Evolutionary conservation across 352 stramenopile species (phyloP).

Genomic region (Phytophthora cactorum): DNA sequence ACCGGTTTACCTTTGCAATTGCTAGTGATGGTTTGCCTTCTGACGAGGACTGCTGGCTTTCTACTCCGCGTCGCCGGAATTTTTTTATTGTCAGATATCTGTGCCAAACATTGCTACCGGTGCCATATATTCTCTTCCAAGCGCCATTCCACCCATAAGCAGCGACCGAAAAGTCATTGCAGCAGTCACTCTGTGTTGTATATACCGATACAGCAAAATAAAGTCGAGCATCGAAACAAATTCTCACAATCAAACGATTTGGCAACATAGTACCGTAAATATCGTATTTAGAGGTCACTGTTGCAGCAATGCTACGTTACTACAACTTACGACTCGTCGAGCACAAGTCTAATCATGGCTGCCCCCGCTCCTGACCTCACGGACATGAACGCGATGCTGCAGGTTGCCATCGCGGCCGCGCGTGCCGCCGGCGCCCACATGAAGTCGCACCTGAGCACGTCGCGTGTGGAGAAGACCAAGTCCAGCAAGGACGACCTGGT

Average conservation of each 20-base stretch:
- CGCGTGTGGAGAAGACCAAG: constrained; percentile 84
- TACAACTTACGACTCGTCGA: constrained; percentile 1
- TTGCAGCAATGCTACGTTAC: neutral
- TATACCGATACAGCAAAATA: too few relatives aligned
- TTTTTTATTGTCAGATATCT: too few relatives aligned
- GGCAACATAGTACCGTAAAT: neutral
- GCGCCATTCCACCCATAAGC: too few relatives aligned
- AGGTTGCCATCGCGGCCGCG: constrained; percentile 66
- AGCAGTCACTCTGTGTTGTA: too few relatives aligned
- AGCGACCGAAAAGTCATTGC: too few relatives aligned
- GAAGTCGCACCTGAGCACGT: constrained; percentile 60
- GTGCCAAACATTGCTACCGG: too few relatives aligned
- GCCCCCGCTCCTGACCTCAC: constrained; percentile 13
- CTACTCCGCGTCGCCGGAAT: too few relatives aligned
- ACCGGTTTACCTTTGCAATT: too few relatives aligned
- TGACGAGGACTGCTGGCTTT: too few relatives aligned
- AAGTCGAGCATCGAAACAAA: too few relatives aligned
- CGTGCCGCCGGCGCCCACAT: constrained; percentile 75
- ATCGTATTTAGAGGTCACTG: neutral
- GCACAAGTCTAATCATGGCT: constrained; percentile 15
- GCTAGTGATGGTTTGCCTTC: too few relatives aligned
- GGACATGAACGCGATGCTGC: constrained; percentile 54
- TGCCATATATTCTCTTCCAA: too few relatives aligned
- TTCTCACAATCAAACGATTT: neutral
- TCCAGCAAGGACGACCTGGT: constrained; percentile 94